These are phyloP conservation scores for Rhipidocladum racemiflorum DNA, from an alignment of 176 grass and related monocot species.

Conservation along the genomic window DNA sequence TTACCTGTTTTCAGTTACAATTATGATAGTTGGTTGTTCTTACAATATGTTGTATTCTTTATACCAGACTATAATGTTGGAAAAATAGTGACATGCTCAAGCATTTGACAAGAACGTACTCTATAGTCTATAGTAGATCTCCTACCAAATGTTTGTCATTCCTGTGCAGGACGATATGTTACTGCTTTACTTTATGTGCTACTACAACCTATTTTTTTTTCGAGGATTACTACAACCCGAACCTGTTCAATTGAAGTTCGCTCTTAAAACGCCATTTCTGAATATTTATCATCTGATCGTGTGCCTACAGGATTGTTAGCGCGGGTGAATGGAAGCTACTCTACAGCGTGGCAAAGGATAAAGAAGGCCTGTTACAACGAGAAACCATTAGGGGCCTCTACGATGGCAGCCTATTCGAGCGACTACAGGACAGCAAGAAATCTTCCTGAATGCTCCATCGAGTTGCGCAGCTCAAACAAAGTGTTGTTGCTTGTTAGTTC, in stretches of 20 bases:
- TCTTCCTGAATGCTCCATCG: background rate
- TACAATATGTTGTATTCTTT: background rate
- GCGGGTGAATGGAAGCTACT: conserved; percentile 46
- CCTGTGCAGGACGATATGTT: background rate
- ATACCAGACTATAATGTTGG: background rate
- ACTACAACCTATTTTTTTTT: background rate
- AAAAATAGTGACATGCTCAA: background rate
- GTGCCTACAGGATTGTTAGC: background rate
- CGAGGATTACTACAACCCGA: too few species aligned
- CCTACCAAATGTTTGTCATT: background rate
- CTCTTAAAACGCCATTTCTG: background rate
- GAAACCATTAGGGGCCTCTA: conserved; percentile 41
- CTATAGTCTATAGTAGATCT: background rate
- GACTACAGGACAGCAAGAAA: conserved; percentile 36
- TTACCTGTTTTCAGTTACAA: background rate
- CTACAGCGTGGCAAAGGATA: conserved; percentile 53
- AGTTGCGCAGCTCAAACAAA: background rate
- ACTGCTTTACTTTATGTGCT: background rate
- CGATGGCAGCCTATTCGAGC: conserved; percentile 64
- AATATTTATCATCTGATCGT: background rate
- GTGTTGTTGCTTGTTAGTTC: background rate
- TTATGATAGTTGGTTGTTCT: background rate
- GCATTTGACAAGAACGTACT: background rate
- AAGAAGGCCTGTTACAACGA: conserved; percentile 40
- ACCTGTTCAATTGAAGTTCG: background rate